Evolutionary conservation across 345 rosid species (phyloP).

Genomic region (Salix dunnii): DNA sequence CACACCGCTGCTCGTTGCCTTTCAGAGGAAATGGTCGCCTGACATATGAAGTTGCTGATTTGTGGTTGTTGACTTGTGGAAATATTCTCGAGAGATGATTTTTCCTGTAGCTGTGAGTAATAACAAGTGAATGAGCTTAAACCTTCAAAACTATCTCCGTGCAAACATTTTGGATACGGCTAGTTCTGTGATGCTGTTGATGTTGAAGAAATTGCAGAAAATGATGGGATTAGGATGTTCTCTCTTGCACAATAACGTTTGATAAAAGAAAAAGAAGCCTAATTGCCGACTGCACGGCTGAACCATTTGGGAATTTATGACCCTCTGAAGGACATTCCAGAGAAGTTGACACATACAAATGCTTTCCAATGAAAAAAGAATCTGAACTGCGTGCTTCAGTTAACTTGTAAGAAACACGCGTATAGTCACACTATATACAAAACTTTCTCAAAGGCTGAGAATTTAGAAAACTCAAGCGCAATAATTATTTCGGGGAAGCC

Average conservation of each 20-base stretch:
- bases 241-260: not conserved
- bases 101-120: conserved; percentile 77
- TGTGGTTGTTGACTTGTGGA: conserved; percentile 25
- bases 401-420: not conserved
- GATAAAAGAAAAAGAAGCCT: not conserved
- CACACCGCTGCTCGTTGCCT: conserved; percentile 28
- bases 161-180: not conserved
- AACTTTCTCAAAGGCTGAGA: conserved; percentile 65
- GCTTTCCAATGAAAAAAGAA: not conserved
- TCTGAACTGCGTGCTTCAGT: not conserved
- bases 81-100: conserved; percentile 31
- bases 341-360: not conserved
- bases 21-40: conserved; percentile 25
- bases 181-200: not conserved
- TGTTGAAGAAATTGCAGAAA: not conserved
- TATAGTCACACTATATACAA: conserved; percentile 10
- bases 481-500: conserved; percentile 57
- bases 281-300: not conserved
- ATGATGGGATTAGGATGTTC: not conserved
- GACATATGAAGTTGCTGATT: conserved; percentile 24
- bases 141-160: conserved; percentile 15
- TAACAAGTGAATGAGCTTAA: conserved; percentile 43
- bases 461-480: conserved; percentile 4
- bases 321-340: not conserved
- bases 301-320: not conserved